phyloP scores from a whole-genome alignment of 2,329 filamentous ascomycete genomes.

The Cordyceps militaris region DNA sequence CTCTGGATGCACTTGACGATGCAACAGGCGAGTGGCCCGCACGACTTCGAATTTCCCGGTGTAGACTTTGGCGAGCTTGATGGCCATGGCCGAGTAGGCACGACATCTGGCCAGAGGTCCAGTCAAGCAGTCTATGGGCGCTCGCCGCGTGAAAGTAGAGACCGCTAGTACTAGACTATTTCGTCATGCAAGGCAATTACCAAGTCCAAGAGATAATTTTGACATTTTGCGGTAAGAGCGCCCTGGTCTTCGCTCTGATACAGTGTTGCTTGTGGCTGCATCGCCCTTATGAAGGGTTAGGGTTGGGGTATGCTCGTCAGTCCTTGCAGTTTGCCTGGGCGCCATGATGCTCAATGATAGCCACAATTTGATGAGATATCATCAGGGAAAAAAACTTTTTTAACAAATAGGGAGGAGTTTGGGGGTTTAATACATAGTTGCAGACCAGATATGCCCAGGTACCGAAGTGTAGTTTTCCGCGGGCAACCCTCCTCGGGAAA shows the following conservation, averaged over 20 bases:
- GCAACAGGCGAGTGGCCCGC: slow-evolving; percentile 55
- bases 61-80: slow-evolving; percentile 56
- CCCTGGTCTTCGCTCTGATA: slow-evolving; percentile 19
- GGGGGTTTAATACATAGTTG: not conserved
- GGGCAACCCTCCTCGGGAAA: slow-evolving; percentile 12
- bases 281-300: slow-evolving; percentile 11
- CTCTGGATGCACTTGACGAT: slow-evolving; percentile 58
- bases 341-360: slow-evolving; percentile 17
- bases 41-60: slow-evolving; percentile 59
- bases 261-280: slow-evolving; percentile 15
- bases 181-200: slow-evolving; percentile 23
- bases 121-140: slow-evolving; percentile 45
- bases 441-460: not conserved
- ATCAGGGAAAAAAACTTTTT: not conserved
- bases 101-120: slow-evolving; percentile 55
- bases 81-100: slow-evolving; percentile 51
- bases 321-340: slow-evolving; percentile 12
- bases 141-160: slow-evolving; percentile 39
- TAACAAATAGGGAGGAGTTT: not conserved
- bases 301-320: not conserved
- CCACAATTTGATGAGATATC: not conserved
- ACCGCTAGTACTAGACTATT: slow-evolving; percentile 36
- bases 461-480: slow-evolving; percentile 12
- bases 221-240: slow-evolving; percentile 18
- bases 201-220: slow-evolving; percentile 21